Percentiles rank a stretch among this genome's conserved stretches.
These are phyloP conservation scores for Catunica adiposa DNA, from an alignment of 2,329 filamentous ascomycete species.

Conservation along the genomic window DNA sequence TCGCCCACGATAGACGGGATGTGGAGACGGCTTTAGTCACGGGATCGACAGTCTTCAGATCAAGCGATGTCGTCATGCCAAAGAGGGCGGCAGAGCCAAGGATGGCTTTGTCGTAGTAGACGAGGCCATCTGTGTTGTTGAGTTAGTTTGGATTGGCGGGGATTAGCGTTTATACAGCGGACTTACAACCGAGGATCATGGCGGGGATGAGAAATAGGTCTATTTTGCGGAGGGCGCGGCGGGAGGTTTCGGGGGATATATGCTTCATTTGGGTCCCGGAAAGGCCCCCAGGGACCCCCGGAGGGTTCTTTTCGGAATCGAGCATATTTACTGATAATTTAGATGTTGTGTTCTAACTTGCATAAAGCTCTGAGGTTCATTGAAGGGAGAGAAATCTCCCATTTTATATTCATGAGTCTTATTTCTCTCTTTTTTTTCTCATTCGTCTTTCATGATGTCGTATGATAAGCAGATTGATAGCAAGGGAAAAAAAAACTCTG, in stretches of 20 bases:
- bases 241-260: conserved; percentile 20
- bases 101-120: conserved; percentile 45
- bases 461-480: too few species aligned
- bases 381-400: too few species aligned
- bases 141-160: background rate
- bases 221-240: conserved; percentile 35
- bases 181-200: conserved; percentile 38
- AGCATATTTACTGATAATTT: too few species aligned
- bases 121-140: conserved; percentile 22
- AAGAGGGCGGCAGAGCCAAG: conserved; percentile 57
- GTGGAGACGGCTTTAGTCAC: conserved; percentile 34
- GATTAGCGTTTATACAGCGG: background rate
- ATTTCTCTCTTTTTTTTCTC: too few species aligned
- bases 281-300: background rate
- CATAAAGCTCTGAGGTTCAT: too few species aligned
- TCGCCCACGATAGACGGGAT: conserved; percentile 56
- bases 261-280: background rate
- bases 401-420: too few species aligned
- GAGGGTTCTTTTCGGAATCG: background rate
- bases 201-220: conserved; percentile 50
- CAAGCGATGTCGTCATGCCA: conserved; percentile 56
- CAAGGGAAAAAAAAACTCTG: too few species aligned
- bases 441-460: too few species aligned
- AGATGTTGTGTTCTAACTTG: too few species aligned
- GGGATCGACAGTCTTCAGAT: conserved; percentile 37